These are phyloP conservation scores for Fusarium acutatum DNA, from an alignment of 2,329 filamentous ascomycete genomes.

Conservation along the genomic window DNA sequence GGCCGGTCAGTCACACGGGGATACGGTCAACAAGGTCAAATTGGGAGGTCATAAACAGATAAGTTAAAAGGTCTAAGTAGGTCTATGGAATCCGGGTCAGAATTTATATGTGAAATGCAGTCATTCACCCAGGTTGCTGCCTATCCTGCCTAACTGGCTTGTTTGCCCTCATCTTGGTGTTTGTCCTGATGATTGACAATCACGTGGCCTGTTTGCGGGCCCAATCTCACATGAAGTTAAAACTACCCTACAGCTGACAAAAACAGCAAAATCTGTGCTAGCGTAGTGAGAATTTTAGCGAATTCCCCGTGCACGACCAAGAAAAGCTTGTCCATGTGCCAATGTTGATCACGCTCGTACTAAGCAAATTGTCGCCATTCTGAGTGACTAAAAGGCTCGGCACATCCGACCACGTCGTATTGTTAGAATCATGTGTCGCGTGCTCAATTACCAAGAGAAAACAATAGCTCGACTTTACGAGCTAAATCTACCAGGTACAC, in stretches of 20 bases:
- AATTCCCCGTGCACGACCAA: not conserved
- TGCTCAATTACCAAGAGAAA: constrained; percentile 13
- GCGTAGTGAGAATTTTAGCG: not conserved
- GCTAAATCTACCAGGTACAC: not conserved
- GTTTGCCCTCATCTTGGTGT: too few relatives aligned
- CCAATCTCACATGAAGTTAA: too few relatives aligned
- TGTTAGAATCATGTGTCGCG: constrained; percentile 15
- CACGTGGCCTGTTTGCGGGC: too few relatives aligned
- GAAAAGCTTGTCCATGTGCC: constrained; percentile 7
- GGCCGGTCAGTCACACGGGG: too few relatives aligned
- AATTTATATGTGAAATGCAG: too few relatives aligned
- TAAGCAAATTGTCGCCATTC: not conserved
- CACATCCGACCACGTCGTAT: constrained; percentile 4
- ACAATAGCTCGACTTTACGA: not conserved
- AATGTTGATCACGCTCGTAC: not conserved
- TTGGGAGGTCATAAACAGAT: too few relatives aligned
- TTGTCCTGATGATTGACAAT: too few relatives aligned
- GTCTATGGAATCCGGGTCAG: too few relatives aligned
- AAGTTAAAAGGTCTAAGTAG: too few relatives aligned
- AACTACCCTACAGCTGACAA: not conserved
- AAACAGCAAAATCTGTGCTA: not conserved
- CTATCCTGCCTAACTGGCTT: too few relatives aligned
- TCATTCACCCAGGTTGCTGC: too few relatives aligned
- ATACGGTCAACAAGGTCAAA: too few relatives aligned
- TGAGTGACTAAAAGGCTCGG: not conserved